A percentile compares a stretch with the other conserved stretches of the same genome.
Conservation (phyloP, 306 rosid species). For the Fagus crenata region DNA sequence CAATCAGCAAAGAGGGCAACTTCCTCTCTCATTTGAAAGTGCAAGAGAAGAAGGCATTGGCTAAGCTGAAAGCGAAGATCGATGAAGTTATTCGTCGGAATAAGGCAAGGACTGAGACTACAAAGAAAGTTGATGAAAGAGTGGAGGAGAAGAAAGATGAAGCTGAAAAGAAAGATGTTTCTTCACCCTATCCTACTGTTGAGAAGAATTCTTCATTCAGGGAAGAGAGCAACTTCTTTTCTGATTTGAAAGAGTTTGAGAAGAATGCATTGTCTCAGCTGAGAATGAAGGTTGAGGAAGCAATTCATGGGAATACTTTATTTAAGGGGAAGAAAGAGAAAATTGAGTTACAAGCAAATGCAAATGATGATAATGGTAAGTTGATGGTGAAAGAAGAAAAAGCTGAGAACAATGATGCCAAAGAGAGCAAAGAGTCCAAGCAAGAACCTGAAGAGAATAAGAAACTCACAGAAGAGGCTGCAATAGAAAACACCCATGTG, state of each 20-base stretch:
- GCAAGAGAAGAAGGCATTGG: background rate
- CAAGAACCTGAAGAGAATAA: background rate
- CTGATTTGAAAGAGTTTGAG: slow-evolving; percentile 51
- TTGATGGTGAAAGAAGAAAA: background rate
- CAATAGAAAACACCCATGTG: background rate
- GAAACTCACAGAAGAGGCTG: background rate
- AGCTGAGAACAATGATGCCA: background rate
- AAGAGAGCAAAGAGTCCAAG: background rate
- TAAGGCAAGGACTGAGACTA: background rate
- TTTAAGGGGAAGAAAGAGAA: slow-evolving; percentile 30
- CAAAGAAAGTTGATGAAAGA: background rate
- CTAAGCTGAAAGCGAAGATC: slow-evolving; percentile 1
- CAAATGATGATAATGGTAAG: background rate
- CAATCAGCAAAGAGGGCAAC: background rate
- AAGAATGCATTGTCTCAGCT: slow-evolving; percentile 39
- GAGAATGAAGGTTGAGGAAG: slow-evolving; percentile 46
- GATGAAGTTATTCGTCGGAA: background rate
- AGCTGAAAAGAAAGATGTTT: background rate
- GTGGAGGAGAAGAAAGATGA: slow-evolving; percentile 4
- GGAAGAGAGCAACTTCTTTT: slow-evolving; percentile 50
- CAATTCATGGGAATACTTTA: slow-evolving; percentile 30
- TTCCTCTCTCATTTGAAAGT: slow-evolving; percentile 1
- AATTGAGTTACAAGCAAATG: slow-evolving; percentile 10
- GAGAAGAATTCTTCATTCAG: slow-evolving; percentile 43
- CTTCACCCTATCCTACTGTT: slow-evolving; percentile 11